Percentiles rank a stretch among this genome's conserved stretches.
Evolutionary conservation across 192 early-diverging fungal species (phyloP).

Genomic region (Backusella tarrabulga): DNA sequence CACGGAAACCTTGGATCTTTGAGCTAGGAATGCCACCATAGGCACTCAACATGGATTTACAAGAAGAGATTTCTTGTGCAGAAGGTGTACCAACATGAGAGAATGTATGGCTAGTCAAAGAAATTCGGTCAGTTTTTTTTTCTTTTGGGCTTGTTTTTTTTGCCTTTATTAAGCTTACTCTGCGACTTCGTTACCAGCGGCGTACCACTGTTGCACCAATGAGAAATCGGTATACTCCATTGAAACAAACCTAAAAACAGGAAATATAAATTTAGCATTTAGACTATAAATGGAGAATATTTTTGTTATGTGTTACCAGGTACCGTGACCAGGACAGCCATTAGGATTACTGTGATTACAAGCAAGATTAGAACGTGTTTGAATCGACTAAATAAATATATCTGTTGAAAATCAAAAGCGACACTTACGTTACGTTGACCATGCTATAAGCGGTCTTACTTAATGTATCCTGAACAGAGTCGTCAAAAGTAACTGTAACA

Average conservation of each 20-base stretch:
- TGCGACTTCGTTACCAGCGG: conserved; percentile 61
- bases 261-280: background rate
- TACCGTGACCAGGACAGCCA: conserved; percentile 59
- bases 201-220: conserved; percentile 58
- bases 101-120: conserved; percentile 30
- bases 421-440: conserved; percentile 30
- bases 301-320: conserved; percentile 34
- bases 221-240: conserved; percentile 61
- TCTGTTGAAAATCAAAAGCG: background rate
- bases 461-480: conserved; percentile 48
- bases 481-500: conserved; percentile 61
- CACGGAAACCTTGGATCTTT: conserved; percentile 63
- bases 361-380: background rate
- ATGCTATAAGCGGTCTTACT: conserved; percentile 24
- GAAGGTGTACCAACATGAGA: conserved; percentile 33
- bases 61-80: conserved; percentile 41
- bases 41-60: conserved; percentile 40
- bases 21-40: conserved; percentile 57
- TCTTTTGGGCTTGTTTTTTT: background rate
- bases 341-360: conserved; percentile 46
- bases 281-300: background rate
- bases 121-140: background rate
- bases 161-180: conserved; percentile 24
- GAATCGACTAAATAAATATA: background rate
- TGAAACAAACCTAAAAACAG: conserved; percentile 43